phyloP scores from a whole-genome alignment of 352 stramenopile species.

The Pythium guiyangense region DNA sequence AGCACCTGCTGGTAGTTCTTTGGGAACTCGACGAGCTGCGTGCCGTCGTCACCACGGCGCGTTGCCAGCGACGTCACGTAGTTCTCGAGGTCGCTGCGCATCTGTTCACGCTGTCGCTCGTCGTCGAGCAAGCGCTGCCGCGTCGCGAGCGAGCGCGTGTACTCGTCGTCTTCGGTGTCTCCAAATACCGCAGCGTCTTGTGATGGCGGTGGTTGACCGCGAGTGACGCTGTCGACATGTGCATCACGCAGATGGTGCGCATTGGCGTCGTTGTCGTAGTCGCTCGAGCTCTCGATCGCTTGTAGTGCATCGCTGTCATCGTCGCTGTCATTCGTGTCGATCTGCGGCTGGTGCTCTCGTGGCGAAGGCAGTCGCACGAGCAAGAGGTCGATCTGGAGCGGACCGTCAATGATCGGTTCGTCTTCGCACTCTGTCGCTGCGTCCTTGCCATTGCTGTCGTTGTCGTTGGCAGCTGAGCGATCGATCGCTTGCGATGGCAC shows the following conservation, averaged over 20 bases:
- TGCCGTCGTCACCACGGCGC: conserved; percentile 40
- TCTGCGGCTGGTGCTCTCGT: neutral
- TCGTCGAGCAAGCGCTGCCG: conserved; percentile 16
- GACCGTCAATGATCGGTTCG: neutral
- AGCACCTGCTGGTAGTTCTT: conserved; percentile 62
- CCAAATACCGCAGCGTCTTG: no score
- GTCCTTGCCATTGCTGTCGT: neutral
- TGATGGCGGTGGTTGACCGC: no score
- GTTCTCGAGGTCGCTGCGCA: conserved; percentile 33
- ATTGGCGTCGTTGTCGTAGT: no score
- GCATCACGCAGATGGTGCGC: no score
- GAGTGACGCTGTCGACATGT: neutral
- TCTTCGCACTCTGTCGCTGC: neutral
- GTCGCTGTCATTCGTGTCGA: neutral
- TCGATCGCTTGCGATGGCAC: neutral
- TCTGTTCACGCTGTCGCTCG: conserved; percentile 31
- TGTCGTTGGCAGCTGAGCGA: neutral
- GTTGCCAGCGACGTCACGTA: conserved; percentile 40
- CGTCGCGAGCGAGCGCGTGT: conserved; percentile 12
- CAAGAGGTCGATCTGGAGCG: neutral
- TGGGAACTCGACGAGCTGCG: conserved; percentile 47
- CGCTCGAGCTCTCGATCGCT: neutral
- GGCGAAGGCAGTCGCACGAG: neutral
- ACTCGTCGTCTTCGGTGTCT: conserved; percentile 18
- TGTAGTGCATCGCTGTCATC: neutral